Conservation (phyloP, 176 grass and related monocot genomes). For the Puya raimondii region DNA sequence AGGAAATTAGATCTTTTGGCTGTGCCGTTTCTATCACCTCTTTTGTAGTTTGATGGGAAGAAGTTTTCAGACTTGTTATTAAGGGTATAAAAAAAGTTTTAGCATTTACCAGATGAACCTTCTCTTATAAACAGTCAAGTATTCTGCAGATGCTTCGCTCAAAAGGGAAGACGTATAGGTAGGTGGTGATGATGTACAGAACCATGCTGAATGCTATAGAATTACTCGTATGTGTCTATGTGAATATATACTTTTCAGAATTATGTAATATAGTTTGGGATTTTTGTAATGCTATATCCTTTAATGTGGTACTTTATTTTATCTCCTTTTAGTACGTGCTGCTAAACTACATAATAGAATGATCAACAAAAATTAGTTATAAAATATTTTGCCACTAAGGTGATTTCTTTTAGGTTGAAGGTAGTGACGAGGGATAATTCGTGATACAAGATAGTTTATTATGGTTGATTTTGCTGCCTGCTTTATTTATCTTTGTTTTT, state of each 20-base stretch:
- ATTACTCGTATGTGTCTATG: not conserved
- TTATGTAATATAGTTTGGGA: not conserved
- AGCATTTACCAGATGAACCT: not conserved
- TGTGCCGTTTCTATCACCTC: too few relatives aligned
- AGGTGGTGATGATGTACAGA: not conserved
- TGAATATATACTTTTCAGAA: not conserved
- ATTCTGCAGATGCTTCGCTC: not conserved
- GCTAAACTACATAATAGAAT: not conserved
- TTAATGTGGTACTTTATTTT: not conserved
- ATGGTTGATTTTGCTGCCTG: constrained; percentile 7
- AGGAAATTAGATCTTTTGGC: too few relatives aligned
- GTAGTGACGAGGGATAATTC: not conserved
- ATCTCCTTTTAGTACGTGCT: not conserved
- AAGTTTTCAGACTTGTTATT: too few relatives aligned
- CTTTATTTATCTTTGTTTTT: constrained; percentile 11
- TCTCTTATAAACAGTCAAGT: not conserved
- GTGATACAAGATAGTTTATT: constrained; percentile 7
- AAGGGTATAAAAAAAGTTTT: not conserved
- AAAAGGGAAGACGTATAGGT: not conserved
- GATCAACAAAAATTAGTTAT: too few relatives aligned
- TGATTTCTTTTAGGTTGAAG: not conserved
- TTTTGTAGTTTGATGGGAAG: too few relatives aligned
- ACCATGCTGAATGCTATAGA: not conserved
- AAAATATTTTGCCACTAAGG: not conserved
- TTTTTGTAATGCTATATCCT: not conserved